These are phyloP conservation scores for Macaranga tanarius DNA, from an alignment of 441 rosid genomes.

Conservation along the genomic window DNA sequence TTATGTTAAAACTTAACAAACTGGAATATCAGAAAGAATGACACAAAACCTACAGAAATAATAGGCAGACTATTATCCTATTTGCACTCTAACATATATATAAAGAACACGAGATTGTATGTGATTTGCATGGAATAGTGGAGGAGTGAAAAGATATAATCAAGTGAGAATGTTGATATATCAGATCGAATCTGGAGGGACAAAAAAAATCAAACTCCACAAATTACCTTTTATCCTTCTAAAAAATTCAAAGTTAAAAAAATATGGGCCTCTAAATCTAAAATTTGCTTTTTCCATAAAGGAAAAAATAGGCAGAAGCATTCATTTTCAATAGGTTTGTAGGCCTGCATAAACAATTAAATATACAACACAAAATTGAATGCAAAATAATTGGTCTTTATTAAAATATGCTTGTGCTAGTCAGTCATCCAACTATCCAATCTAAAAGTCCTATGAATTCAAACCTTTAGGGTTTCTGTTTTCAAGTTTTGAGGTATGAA, in stretches of 20 bases:
- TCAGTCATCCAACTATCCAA: not conserved
- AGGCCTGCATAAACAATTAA: not conserved
- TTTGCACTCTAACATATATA: not conserved
- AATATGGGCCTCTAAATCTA: not conserved
- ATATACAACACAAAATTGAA: not conserved
- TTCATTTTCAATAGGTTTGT: not conserved
- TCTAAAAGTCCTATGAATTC: too few species aligned
- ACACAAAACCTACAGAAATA: too few species aligned
- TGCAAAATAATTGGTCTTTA: not conserved
- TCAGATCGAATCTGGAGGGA: too few species aligned
- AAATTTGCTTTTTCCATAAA: not conserved
- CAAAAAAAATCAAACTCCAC: too few species aligned
- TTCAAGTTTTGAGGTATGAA: too few species aligned
- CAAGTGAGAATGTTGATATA: too few species aligned
- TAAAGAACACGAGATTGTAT: not conserved
- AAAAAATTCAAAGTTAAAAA: not conserved
- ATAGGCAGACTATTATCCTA: too few species aligned
- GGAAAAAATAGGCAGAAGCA: not conserved
- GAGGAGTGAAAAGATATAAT: not conserved
- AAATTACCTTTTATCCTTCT: not conserved
- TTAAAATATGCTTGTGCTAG: too few species aligned
- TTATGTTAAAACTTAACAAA: too few species aligned
- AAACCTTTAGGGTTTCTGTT: too few species aligned
- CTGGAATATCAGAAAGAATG: too few species aligned
- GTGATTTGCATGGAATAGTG: not conserved